A percentile compares a stretch with the other conserved stretches of the same genome.
phyloP scores from a whole-genome alignment of 2,329 filamentous ascomycete genomes.

The Exophiala xenobiotica region DNA sequence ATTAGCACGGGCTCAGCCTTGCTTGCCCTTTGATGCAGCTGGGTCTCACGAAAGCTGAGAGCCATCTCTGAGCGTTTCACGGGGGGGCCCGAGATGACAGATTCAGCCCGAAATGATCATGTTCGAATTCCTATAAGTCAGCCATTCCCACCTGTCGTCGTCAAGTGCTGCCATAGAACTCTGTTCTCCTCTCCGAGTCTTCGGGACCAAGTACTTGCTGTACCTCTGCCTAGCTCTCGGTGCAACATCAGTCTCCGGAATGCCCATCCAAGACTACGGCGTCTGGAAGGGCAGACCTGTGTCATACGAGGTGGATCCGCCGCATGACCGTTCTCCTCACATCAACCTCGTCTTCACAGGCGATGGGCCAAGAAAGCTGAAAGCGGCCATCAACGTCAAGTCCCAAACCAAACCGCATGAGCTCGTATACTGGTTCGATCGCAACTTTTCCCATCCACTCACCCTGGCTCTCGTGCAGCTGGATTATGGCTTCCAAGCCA shows the following conservation, averaged over 20 bases:
- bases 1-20: no score
- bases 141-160: no score
- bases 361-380: slow-evolving; percentile 15
- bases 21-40: no score
- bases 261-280: slow-evolving; percentile 14
- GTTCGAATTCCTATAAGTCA: no score
- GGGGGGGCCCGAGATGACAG: no score
- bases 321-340: slow-evolving; percentile 30
- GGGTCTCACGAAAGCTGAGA: no score
- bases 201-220: background rate
- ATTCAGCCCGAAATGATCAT: no score
- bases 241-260: no score
- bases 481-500: slow-evolving; percentile 32
- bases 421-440: slow-evolving; percentile 38
- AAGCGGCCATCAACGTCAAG: slow-evolving; percentile 38
- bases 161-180: no score
- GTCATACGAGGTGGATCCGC: slow-evolving; percentile 6
- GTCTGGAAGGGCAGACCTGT: slow-evolving; percentile 13
- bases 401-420: slow-evolving; percentile 33
- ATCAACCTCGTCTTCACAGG: slow-evolving; percentile 36
- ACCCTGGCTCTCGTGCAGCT: slow-evolving; percentile 29
- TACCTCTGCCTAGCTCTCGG: background rate
- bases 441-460: slow-evolving; percentile 32
- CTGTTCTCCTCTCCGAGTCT: no score
- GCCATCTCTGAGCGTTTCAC: no score